phyloP scores from a whole-genome alignment of 208 protist genomes.

The Acanthamoeba sp. region DNA sequence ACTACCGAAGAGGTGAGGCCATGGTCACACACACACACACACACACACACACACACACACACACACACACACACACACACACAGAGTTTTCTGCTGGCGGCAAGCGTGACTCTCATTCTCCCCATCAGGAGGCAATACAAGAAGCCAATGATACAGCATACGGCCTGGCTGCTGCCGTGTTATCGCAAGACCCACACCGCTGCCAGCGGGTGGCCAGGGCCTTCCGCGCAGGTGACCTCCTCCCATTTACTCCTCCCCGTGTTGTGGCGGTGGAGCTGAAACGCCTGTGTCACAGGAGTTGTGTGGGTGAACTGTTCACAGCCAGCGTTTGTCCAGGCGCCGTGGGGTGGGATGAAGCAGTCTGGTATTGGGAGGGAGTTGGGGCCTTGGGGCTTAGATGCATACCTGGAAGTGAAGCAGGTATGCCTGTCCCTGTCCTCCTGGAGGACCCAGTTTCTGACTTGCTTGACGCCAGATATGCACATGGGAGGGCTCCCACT shows the following conservation, averaged over 20 bases:
- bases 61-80: no score
- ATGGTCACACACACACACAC: background rate
- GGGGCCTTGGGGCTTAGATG: slow-evolving; percentile 59
- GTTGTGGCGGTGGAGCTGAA: no score
- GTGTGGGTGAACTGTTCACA: slow-evolving; percentile 76
- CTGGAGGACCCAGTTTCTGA: background rate
- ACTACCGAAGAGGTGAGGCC: background rate
- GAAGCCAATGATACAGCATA: slow-evolving; percentile 57
- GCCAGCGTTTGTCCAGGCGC: slow-evolving; percentile 66
- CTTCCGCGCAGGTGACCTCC: background rate
- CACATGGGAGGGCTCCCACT: background rate
- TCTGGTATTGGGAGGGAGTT: slow-evolving; percentile 57
- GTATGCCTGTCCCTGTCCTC: background rate
- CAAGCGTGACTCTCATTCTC: no score
- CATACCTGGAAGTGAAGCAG: slow-evolving; percentile 70
- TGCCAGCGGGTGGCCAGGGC: slow-evolving; percentile 4
- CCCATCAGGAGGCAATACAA: slow-evolving; percentile 24
- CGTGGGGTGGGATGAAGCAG: slow-evolving; percentile 66
- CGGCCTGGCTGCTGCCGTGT: slow-evolving; percentile 62
- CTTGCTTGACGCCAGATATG: background rate
- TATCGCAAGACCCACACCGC: slow-evolving; percentile 1
- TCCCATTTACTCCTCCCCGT: slow-evolving; percentile 8
- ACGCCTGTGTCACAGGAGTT: no score
- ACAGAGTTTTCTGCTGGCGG: no score
- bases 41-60: no score